These are phyloP conservation scores for Hyphodiscus hymeniophilus DNA, from an alignment of 495 filamentous ascomycete species.

Conservation along the genomic window DNA sequence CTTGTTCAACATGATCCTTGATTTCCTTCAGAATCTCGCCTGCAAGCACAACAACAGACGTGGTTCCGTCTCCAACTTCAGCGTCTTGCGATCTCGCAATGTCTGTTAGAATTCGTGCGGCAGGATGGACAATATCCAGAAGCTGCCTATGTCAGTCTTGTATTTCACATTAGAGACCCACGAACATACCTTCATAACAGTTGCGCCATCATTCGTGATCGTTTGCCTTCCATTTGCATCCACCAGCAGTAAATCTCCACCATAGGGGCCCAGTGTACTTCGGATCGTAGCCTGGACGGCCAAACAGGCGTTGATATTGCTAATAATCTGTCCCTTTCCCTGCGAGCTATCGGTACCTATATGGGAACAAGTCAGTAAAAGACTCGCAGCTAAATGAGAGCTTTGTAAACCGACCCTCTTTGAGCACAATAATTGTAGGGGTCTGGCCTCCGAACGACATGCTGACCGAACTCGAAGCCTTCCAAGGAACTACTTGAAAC, in stretches of 20 bases:
- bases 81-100: slow-evolving; percentile 98
- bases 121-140: slow-evolving; percentile 96
- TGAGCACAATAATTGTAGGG: slow-evolving; percentile 96
- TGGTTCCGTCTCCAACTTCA: slow-evolving; percentile 96
- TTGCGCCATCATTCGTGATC: slow-evolving; percentile 98
- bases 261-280: slow-evolving; percentile 94
- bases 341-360: slow-evolving; percentile 94
- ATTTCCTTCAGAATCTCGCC: slow-evolving; percentile 96
- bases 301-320: slow-evolving; percentile 97
- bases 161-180: background rate
- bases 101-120: slow-evolving; percentile 94
- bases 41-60: slow-evolving; percentile 90
- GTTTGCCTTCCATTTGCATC: slow-evolving; percentile 93
- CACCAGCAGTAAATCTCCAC: slow-evolving; percentile 90
- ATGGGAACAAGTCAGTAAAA: slow-evolving; percentile 18
- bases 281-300: slow-evolving; percentile 96
- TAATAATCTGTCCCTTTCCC: slow-evolving; percentile 93
- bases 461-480: slow-evolving; percentile 9
- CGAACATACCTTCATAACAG: slow-evolving; percentile 85
- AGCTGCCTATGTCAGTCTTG: slow-evolving; percentile 47
- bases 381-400: background rate
- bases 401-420: slow-evolving; percentile 59
- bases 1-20: slow-evolving; percentile 90
- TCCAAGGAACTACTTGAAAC: background rate
- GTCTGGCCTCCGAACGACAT: slow-evolving; percentile 99